Base-by-base conservation (phyloP, 2,329 filamentous ascomycete species). In the Periconia sp. region DNA sequence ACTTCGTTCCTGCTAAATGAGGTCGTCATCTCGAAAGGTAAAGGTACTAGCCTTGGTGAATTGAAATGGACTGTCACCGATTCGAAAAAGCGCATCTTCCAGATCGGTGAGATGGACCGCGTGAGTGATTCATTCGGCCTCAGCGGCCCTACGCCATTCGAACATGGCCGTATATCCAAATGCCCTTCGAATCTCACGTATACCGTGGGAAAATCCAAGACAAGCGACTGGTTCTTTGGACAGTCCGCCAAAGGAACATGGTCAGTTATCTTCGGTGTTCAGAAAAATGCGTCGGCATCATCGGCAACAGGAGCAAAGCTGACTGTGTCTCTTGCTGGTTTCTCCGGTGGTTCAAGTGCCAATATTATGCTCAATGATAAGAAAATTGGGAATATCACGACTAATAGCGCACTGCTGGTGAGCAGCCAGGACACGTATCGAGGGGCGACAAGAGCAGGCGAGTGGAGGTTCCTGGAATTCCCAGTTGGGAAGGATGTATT, bases 171-270 rank as follows among this genome's bases (percentile, higher is more conserved):
- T 6, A 73, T 77, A 2, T 68, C 68, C 5, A 59, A 66, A 1
- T 78, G 74, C 26, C 76, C 77, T 0, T 70, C 66, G 3, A 73
- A 78, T 40, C 50, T 79, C 8, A 74, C 69, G 0, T 80, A 71
- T 50, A 73, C 64, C 0, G 56, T 77, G 10, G 75, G 75, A 3
- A 56, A 57, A 4, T 62, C 63, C 2, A 50, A 56, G 1, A 16
- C 44, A 1, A 36, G 25, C 6, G 76, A 80, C 41, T 80, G 77
- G 78, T 79, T 72, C 46, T 80, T 78, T 40, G 76, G 69, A 0
- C 76, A 78, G 46, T 73, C 71, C 3, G 49, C 54, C 3, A 40
- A 64, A 0, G 69, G 69, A 0, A 67, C 61, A 0, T 69, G 65
- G 63, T 48, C 43, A 3, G 56, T 72, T 12, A 36, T 50, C 4